These are phyloP conservation scores for Wickerhamiella nectarea DNA, from an alignment of 805 yeast species.

Conservation along the genomic window DNA sequence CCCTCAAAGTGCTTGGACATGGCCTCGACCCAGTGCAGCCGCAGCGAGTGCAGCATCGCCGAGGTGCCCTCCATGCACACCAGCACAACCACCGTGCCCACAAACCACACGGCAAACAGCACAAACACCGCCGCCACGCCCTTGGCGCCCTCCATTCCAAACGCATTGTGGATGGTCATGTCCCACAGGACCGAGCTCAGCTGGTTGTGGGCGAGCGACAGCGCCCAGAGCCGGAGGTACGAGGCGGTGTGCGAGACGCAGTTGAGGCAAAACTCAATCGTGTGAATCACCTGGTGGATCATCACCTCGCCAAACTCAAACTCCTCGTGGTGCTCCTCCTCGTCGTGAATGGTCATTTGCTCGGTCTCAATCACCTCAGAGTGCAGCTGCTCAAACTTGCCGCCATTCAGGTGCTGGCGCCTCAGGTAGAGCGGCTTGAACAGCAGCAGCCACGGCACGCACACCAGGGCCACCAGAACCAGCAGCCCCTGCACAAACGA, in stretches of 20 bases:
- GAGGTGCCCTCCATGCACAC: slow-evolving; percentile 98
- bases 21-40: slow-evolving; percentile 98
- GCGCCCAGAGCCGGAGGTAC: slow-evolving; percentile 89
- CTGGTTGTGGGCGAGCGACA: slow-evolving; percentile 93
- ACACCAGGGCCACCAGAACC: slow-evolving; percentile 58
- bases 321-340: slow-evolving; percentile 26
- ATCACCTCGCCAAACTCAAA: slow-evolving; percentile 83
- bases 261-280: slow-evolving; percentile 92
- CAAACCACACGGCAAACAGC: slow-evolving; percentile 91
- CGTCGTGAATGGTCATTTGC: slow-evolving; percentile 22
- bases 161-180: slow-evolving; percentile 82
- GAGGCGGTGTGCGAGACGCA: slow-evolving; percentile 98
- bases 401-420: slow-evolving; percentile 7
- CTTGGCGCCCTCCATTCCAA: slow-evolving; percentile 46
- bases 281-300: slow-evolving; percentile 95
- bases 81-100: slow-evolving; percentile 75
- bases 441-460: slow-evolving; percentile 87
- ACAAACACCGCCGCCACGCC: slow-evolving; percentile 63
- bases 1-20: slow-evolving; percentile 98
- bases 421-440: slow-evolving; percentile 69
- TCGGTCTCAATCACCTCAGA: not conserved
- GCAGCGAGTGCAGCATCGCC: slow-evolving; percentile 93
- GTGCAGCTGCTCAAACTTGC: not conserved
- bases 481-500: slow-evolving; percentile 57
- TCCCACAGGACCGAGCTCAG: slow-evolving; percentile 86